Evolutionary conservation across 192 early-diverging fungal genomes (phyloP).

Genomic region (Linnemannia elongata): DNA sequence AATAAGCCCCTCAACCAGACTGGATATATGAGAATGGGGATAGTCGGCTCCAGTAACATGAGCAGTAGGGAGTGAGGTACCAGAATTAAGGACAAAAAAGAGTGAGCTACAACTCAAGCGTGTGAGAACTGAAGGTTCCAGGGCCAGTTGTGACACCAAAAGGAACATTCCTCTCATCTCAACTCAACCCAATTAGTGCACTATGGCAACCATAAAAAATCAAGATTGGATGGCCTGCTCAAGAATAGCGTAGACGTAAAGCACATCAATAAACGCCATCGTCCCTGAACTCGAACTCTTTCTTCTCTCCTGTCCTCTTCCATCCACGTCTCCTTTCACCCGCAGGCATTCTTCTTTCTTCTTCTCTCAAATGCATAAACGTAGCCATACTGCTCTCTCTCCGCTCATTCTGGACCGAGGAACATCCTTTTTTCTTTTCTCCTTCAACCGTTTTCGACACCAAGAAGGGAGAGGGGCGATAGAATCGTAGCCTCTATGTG

Average conservation of each 20-base stretch:
- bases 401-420: not conserved
- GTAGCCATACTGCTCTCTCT: not conserved
- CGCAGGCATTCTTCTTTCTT: not conserved
- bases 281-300: not conserved
- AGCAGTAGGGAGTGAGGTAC: not conserved
- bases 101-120: not conserved
- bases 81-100: not conserved
- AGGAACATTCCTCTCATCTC: not conserved
- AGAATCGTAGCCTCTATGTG: not conserved
- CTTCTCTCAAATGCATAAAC: not conserved
- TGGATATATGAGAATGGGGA: not conserved
- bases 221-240: no score
- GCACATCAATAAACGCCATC: not conserved
- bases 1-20: not conserved
- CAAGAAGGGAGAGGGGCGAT: not conserved
- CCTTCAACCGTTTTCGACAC: not conserved
- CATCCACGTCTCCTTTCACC: no score
- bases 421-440: not conserved
- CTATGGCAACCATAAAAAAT: not conserved
- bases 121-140: not conserved
- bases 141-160: not conserved
- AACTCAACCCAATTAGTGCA: not conserved
- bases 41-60: not conserved
- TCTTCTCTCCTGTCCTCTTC: no score
- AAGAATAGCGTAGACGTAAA: no score